Base-by-base conservation (phyloP, 371 early-diverging fungal genomes). In the Globomyces sp. region DNA sequence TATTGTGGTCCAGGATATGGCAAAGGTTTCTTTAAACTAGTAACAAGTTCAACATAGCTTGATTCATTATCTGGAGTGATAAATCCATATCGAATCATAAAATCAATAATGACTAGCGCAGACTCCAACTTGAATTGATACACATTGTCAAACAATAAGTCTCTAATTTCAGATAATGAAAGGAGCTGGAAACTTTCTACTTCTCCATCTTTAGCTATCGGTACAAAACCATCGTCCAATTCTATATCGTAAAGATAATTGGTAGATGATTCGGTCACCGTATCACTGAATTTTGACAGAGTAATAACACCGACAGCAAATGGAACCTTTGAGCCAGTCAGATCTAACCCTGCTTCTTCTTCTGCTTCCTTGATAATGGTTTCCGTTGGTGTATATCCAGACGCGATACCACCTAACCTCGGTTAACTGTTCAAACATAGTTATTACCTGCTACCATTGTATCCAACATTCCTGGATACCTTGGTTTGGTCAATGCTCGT, bases 401-500 rank as follows among this genome's bases (percentile, higher is more conserved):
- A 36, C 4, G 55, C 40, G 4, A 55, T n/a, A n/a, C n/a, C n/a
- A n/a, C n/a, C n/a, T n/a, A n/a, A n/a, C n/a, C n/a, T n/a, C n/a
- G n/a, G n/a, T n/a, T n/a, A n/a, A n/a, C n/a, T n/a, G n/a, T n/a
- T n/a, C n/a, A n/a, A n/a, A n/a, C n/a, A n/a, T n/a, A n/a, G n/a
- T n/a, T 39, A 36, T 41, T 41, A 39, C 55, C 55, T 39, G 55
- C 55, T 39, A 41, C 55, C 36, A 55, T 3, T 4, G 36, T 55
- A 13, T 55, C 55, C 55, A 55, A 37, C 5, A 39, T 39, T 4
- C 55, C 55, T 37, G 55, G 55, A 55, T 9, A 55, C 2, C 39
- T 55, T 55, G 36, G 55, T 55, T 55, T 55, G 39, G 24, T 55
- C 55, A 55, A 55, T 55, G 55, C 36, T 3, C 55, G 55, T 37